Evolutionary conservation across 2,329 filamentous ascomycete species (phyloP).

Genomic region (Claviceps digitariae): DNA sequence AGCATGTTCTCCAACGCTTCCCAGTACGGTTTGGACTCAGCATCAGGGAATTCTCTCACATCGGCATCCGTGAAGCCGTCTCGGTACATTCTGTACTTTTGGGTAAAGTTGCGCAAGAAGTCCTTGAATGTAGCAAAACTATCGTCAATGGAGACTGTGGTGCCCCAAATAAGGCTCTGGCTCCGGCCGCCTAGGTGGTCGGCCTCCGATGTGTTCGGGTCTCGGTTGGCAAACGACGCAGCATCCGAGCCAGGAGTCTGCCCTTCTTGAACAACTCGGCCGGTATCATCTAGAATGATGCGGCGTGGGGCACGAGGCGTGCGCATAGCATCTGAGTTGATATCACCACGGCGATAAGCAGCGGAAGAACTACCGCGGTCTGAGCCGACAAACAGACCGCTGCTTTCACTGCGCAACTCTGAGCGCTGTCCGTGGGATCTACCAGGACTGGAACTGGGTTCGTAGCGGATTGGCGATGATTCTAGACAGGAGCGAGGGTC

Average conservation of each 20-base stretch:
- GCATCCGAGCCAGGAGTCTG: slow-evolving; percentile 40
- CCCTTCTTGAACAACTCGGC: slow-evolving; percentile 43
- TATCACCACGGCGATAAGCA: slow-evolving; percentile 58
- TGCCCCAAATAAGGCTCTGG: slow-evolving; percentile 86
- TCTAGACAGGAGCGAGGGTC: slow-evolving; percentile 35
- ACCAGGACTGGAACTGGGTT: slow-evolving; percentile 78
- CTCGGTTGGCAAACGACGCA: slow-evolving; percentile 45
- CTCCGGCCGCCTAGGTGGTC: slow-evolving; percentile 72
- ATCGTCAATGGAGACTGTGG: slow-evolving; percentile 86
- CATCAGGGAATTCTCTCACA: slow-evolving; percentile 53
- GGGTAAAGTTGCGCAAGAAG: slow-evolving; percentile 82
- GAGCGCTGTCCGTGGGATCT: slow-evolving; percentile 49
- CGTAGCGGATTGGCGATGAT: slow-evolving; percentile 86
- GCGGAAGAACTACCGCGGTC: slow-evolving; percentile 44
- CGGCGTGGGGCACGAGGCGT: slow-evolving; percentile 38
- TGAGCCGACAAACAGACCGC: slow-evolving; percentile 67
- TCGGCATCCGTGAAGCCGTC: slow-evolving; percentile 74
- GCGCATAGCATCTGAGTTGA: slow-evolving; percentile 64
- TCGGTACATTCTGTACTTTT: slow-evolving; percentile 85
- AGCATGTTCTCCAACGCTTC: slow-evolving; percentile 84
- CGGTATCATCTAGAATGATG: slow-evolving; percentile 45
- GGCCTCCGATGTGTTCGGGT: slow-evolving; percentile 85
- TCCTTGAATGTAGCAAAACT: slow-evolving; percentile 80
- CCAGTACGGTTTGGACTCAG: slow-evolving; percentile 70
- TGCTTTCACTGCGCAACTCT: slow-evolving; percentile 69